Evolutionary conservation across 108 stramenopile genomes (phyloP), one percentile per base, ranked within the genome.

Genomic region (Skeletonema menzelii): DNA sequence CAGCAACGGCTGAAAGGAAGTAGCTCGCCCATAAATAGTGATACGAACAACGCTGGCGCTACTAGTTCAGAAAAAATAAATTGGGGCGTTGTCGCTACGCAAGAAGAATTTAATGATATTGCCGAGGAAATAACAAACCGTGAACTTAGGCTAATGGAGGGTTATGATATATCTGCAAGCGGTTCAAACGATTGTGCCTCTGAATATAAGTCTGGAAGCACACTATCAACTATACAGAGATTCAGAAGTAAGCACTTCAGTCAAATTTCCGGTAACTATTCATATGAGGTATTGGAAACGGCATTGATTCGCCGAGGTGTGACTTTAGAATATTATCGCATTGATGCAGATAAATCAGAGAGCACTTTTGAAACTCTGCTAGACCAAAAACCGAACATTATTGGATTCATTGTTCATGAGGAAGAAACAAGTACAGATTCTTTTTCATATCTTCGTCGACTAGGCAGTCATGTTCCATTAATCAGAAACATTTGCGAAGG

Each of bases 371-470:
- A 22, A 1, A 10, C 59, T 13, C 31, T 19, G 4, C 20, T 28
- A 67, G 22, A 22, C 14, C 35, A 17, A 37, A 31, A 46, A 30
- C 30, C 26, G n/a, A 19, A 27, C 53, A 55, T 38, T 1, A 72
- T 78, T 58, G 82, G 82, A 53, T 82, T 72, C 67, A 64, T 82
- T 12, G 31, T 82, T 30, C 59, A 82, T 68, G 55, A 72, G 42
- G 27, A 53, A 20, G 65, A 62, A 24, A 42, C 32, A 14, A 13
- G 55, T 57, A 14, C 31, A 15, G 35, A 27, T 15, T 10, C 28
- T 27, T n/a, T 24, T 5, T 71, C 69, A 56, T 56, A 44, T 17
- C 49, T 72, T 12, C 28, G 47, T 47, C 49, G 64, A 35, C 44
- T 72, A 12, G 70, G 65, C 17, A 62, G 57, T 12, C 22, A 65